Percentiles rank a stretch among this genome's conserved stretches.
These are phyloP conservation scores for Salisapilia sapeloensis DNA, from an alignment of 352 stramenopile species.

Conservation along the genomic window DNA sequence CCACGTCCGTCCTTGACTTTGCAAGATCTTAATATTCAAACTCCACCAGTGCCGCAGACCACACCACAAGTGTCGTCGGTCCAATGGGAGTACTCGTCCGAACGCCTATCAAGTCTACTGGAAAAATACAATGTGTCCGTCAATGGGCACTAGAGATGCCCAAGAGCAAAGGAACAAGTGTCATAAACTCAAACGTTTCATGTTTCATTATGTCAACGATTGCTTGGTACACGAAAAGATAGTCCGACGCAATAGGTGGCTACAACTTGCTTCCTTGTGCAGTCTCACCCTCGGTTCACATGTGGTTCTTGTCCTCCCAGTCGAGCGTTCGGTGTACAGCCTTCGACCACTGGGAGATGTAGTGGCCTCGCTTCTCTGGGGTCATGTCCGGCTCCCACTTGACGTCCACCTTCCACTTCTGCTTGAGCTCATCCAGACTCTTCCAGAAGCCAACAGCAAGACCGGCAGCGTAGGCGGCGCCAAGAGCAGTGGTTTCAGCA, in stretches of 20 bases:
- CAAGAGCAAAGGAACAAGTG: no score
- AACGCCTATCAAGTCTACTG: slow-evolving; percentile 31
- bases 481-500: slow-evolving; percentile 94
- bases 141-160: no score
- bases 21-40: slow-evolving; percentile 1
- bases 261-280: background rate
- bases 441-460: slow-evolving; percentile 95
- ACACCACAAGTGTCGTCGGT: slow-evolving; percentile 1
- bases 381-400: slow-evolving; percentile 68
- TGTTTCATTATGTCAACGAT: no score
- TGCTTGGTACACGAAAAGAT: no score
- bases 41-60: background rate
- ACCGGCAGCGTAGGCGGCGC: slow-evolving; percentile 94
- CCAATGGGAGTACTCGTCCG: slow-evolving; percentile 32
- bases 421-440: slow-evolving; percentile 64
- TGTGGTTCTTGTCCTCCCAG: slow-evolving; percentile 46
- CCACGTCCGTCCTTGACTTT: slow-evolving; percentile 1
- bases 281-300: slow-evolving; percentile 8
- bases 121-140: slow-evolving; percentile 56
- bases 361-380: slow-evolving; percentile 22
- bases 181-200: no score
- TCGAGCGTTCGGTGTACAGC: slow-evolving; percentile 69
- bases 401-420: slow-evolving; percentile 61
- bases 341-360: slow-evolving; percentile 69
- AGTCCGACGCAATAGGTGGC: no score